Evolutionary conservation across 768 basidiomycete species (phyloP), one percentile per base, ranked within the genome.

Genomic region (Auriscalpium vulgare): DNA sequence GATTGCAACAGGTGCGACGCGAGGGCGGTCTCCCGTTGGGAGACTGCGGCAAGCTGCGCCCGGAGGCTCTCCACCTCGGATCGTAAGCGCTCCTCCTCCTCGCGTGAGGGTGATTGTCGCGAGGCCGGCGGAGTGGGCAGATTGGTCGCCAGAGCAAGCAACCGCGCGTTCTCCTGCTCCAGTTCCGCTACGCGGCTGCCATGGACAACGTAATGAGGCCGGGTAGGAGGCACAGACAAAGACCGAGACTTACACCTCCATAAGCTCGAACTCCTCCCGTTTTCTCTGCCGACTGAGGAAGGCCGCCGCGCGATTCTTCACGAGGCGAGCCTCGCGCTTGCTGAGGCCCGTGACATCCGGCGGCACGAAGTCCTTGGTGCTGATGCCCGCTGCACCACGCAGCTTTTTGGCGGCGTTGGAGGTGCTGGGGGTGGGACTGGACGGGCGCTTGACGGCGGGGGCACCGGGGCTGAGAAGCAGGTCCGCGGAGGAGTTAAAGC

Each of bases 271-370:
- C 73, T 93, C 91, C 72, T 94, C 91, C 55, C 91, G 83, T 71
- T 94, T 94, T 64, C 91, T 79, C 70, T 94, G 91, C 68, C 91
- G 78, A 72, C 85, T 87, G 67, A 94, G 85, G 75, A 94, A 94
- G 56, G 91, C 91, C 10, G 91, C 91, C 11, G 91, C 91, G 55
- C 91, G 81, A 73, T 94, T 94, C 78, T 94, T 94, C 56, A 94
- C 88, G 9, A 94, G 79, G 52, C 91, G 84, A 58, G 91, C 91
- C 72, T 94, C 91, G 51, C 91, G 88, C 71, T 94, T 94, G 77
- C 79, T 84, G 57, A 94, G 79, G 50, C 92, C 92, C 57, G 83
- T 81, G 57, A 93, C 91, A 67, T 94, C 91, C 50, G 91, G 91
- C 10, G 91, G 90, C 17, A 94, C 68, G 65, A 93, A 94, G 68